Conservation (phyloP, 805 yeast species). For the Yarrowia divulgata region DNA sequence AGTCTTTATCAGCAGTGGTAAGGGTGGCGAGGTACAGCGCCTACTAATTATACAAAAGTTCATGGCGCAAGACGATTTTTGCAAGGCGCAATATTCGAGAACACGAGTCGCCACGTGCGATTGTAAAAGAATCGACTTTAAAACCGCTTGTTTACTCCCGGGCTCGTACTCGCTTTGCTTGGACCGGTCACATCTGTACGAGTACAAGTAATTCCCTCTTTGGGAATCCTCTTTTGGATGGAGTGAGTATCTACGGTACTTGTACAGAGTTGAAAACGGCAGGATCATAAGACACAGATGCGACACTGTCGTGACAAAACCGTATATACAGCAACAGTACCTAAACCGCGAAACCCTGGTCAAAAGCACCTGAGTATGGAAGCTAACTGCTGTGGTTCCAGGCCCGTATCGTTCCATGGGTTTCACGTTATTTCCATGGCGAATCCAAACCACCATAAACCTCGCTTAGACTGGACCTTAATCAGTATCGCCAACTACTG, state of each 20-base stretch:
- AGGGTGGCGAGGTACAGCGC: neutral
- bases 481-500: no score
- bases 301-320: neutral
- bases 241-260: neutral
- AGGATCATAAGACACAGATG: neutral
- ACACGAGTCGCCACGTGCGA: neutral
- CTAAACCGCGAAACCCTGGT: neutral
- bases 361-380: neutral
- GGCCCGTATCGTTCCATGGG: slow-evolving; percentile 5
- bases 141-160: neutral
- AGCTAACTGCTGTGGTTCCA: slow-evolving; percentile 7
- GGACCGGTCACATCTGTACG: neutral
- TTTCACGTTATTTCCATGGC: neutral
- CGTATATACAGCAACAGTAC: neutral
- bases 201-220: neutral
- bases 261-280: neutral
- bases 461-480: neutral
- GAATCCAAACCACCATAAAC: neutral
- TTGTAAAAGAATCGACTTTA: neutral
- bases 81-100: neutral
- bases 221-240: neutral
- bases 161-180: neutral
- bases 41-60: no score
- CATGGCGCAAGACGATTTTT: no score
- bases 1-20: neutral